Evolutionary conservation across 169 alveolate species (phyloP), one percentile per base, ranked within the genome.

Genomic region (Babesia bigemina): DNA sequence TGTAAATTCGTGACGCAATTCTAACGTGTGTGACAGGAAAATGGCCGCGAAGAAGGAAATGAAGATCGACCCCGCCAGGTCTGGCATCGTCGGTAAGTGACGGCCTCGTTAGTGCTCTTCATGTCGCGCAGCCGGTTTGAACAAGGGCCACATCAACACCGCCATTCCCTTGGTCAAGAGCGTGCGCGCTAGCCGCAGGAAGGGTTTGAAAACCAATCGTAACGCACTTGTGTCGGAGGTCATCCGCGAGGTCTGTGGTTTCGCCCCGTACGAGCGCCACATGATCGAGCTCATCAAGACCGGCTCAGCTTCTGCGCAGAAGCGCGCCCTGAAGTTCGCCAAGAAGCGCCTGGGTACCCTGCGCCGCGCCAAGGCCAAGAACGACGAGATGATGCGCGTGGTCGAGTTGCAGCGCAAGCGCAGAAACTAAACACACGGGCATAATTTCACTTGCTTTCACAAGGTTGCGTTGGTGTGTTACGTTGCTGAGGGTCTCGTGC

Each of bases 311-410:
- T 91, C 98, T 77, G 95, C 99, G 53, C 93, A 93, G 78, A 98
- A 98, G 95, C 96, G 99, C 70, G 99, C 99, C 36, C 93, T 96
- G 75, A 98, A 96, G 94, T 89, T 97, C 77, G 99, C 99, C 66
- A 97, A 97, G 95, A 94, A 94, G 88, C 95, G 99, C 85, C 95
- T 98, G 88, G 99, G 99, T 39, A 98, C 99, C 55, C 99, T 98
- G 89, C 92, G 95, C 90, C 95, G 99, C 86, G 99, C 99, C 59
- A 95, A 95, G 93, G 94, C 93, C 66, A 98, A 97, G 96, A 92
- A 98, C 82, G 97, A 91, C 66, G 98, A 94, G 85, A 86, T 97
- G 72, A 91, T 90, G 69, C 93, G 87, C 59, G 93, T 94, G 57
- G 96, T 97, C 71, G 93, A 91, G 65, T 83, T 87, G 60, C 97